Conservation (phyloP, 345 rosid species). For the Salix udensis region DNA sequence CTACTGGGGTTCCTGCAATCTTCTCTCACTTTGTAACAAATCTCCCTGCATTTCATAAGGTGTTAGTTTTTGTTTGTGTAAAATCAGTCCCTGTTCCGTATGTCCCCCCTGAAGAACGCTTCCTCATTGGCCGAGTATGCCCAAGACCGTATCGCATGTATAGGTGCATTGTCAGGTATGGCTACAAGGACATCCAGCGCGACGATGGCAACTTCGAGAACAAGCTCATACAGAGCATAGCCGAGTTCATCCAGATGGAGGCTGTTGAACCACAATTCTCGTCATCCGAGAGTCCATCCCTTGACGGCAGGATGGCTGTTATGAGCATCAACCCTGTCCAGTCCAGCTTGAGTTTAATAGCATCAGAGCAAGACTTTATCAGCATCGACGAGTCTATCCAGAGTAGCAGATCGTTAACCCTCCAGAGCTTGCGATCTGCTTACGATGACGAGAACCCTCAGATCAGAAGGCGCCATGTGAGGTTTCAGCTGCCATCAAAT, state of each 20-base stretch:
- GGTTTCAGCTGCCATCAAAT: conserved; percentile 50
- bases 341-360: conserved; percentile 46
- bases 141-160: conserved; percentile 94
- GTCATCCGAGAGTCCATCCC: conserved; percentile 52
- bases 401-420: conserved; percentile 68
- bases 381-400: conserved; percentile 38
- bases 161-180: conserved; percentile 90
- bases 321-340: conserved; percentile 59
- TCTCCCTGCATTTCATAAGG: conserved; percentile 90
- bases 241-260: conserved; percentile 95
- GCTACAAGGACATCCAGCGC: conserved; percentile 84
- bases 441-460: conserved; percentile 66
- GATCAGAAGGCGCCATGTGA: conserved; percentile 57
- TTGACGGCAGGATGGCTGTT: conserved; percentile 94
- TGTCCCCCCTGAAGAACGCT: conserved; percentile 86
- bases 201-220: conserved; percentile 81
- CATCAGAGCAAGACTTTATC: conserved; percentile 51
- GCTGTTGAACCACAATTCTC: conserved; percentile 60
- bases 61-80: conserved; percentile 85
- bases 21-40: conserved; percentile 96
- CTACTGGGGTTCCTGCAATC: conserved; percentile 88
- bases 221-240: conserved; percentile 80
- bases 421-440: conserved; percentile 61
- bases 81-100: conserved; percentile 93
- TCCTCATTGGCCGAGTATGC: conserved; percentile 87